Conservation (phyloP, 495 filamentous ascomycete genomes). For the Podospora australis region DNA sequence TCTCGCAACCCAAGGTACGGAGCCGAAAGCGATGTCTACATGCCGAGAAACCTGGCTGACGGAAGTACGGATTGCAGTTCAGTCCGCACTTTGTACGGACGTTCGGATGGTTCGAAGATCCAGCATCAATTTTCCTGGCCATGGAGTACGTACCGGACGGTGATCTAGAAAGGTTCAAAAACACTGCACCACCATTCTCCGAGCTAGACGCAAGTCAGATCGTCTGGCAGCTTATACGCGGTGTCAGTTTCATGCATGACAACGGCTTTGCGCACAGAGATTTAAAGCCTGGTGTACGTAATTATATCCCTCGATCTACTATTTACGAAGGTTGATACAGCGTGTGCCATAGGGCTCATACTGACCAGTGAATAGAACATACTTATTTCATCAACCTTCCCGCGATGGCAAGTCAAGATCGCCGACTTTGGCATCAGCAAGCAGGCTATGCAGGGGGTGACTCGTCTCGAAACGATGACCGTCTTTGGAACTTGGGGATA, state of each 20-base stretch:
- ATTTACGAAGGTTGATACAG: background rate
- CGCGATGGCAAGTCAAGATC: constrained; percentile 40
- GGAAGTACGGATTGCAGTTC: constrained; percentile 12
- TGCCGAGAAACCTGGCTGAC: background rate
- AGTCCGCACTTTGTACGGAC: constrained; percentile 25
- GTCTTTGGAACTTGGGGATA: constrained; percentile 10
- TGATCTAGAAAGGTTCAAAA: constrained; percentile 20
- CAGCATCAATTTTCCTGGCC: constrained; percentile 26
- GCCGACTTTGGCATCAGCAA: constrained; percentile 47
- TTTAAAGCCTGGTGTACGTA: constrained; percentile 39
- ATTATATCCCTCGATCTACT: background rate
- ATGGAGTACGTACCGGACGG: constrained; percentile 34
- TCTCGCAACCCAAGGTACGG: constrained; percentile 5
- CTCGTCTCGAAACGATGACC: background rate
- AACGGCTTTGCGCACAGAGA: constrained; percentile 45
- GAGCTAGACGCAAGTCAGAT: constrained; percentile 31
- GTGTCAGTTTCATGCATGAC: constrained; percentile 39
- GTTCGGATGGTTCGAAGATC: constrained; percentile 34
- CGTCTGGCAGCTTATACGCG: constrained; percentile 36
- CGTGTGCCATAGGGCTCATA: background rate
- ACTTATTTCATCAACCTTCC: constrained; percentile 1
- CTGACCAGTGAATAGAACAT: constrained; percentile 14
- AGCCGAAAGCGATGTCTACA: background rate
- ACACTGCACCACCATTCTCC: constrained; percentile 3
- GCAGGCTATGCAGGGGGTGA: constrained; percentile 6